Conservation (phyloP, 164 flowering plant genomes). For the Chimonanthus salicifolius region DNA sequence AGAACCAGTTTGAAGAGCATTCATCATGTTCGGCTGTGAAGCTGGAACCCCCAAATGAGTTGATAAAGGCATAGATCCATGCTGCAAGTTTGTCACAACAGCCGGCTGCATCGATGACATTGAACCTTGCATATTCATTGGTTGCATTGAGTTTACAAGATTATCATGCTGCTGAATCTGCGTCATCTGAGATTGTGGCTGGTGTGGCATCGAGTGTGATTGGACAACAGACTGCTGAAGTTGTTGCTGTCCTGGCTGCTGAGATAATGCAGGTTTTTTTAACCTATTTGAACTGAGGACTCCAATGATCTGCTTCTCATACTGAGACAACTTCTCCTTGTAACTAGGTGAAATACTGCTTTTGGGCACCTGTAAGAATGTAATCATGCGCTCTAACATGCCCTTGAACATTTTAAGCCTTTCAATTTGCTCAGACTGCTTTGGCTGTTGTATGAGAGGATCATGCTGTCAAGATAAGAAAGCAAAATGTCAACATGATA, state of each 20-base stretch:
- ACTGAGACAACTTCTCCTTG: slow-evolving; percentile 50
- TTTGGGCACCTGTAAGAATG: slow-evolving; percentile 46
- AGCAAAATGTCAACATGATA: neutral
- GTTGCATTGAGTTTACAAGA: slow-evolving; percentile 65
- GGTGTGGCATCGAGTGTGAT: slow-evolving; percentile 49
- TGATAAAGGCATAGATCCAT: slow-evolving; percentile 39
- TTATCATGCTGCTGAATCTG: slow-evolving; percentile 63
- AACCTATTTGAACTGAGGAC: slow-evolving; percentile 42
- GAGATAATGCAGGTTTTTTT: slow-evolving; percentile 36
- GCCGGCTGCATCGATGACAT: slow-evolving; percentile 41
- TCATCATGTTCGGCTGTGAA: slow-evolving; percentile 49
- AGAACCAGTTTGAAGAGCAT: slow-evolving; percentile 45
- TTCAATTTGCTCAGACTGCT: slow-evolving; percentile 48
- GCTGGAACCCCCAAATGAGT: slow-evolving; percentile 28
- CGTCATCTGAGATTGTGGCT: slow-evolving; percentile 43
- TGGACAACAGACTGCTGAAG: slow-evolving; percentile 38
- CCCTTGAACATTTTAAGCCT: slow-evolving; percentile 43
- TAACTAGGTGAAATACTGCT: slow-evolving; percentile 23
- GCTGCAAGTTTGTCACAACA: slow-evolving; percentile 40
- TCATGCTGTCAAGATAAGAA: slow-evolving; percentile 43
- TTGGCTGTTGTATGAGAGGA: slow-evolving; percentile 53
- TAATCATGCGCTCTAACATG: slow-evolving; percentile 50
- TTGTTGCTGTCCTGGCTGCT: slow-evolving; percentile 52
- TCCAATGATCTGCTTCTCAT: slow-evolving; percentile 63
- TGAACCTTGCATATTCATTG: slow-evolving; percentile 44